These are phyloP conservation scores for Hypoxylon sp. DNA, from an alignment of 2,329 filamentous ascomycete species.

Conservation along the genomic window DNA sequence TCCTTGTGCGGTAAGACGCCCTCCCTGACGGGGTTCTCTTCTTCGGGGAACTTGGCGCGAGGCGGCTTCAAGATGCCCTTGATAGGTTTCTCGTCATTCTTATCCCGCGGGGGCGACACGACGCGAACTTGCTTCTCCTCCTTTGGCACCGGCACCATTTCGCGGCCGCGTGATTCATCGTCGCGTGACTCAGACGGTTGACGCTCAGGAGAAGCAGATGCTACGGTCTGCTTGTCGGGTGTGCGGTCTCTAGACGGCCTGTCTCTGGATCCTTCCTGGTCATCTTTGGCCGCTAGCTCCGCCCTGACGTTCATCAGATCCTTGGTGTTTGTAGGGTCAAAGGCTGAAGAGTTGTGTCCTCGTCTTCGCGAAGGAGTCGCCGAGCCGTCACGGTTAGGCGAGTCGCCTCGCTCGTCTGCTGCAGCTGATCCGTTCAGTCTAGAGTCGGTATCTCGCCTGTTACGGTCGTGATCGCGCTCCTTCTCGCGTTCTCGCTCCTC, in stretches of 20 bases:
- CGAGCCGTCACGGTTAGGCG: slow-evolving; percentile 50
- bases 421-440: slow-evolving; percentile 42
- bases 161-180: slow-evolving; percentile 54
- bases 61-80: slow-evolving; percentile 89
- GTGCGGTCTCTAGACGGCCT: slow-evolving; percentile 27
- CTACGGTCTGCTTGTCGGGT: slow-evolving; percentile 23
- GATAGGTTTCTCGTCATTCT: slow-evolving; percentile 71
- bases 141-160: slow-evolving; percentile 46
- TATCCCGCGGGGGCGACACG: slow-evolving; percentile 73
- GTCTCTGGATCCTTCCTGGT: slow-evolving; percentile 41
- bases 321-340: slow-evolving; percentile 62
- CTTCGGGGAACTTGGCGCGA: slow-evolving; percentile 84
- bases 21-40: slow-evolving; percentile 82
- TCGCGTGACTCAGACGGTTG: slow-evolving; percentile 34
- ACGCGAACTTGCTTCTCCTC: slow-evolving; percentile 67
- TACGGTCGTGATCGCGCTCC: slow-evolving; percentile 40
- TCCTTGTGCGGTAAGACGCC: slow-evolving; percentile 95
- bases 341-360: slow-evolving; percentile 51
- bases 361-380: slow-evolving; percentile 51
- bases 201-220: slow-evolving; percentile 28
- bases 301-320: slow-evolving; percentile 60
- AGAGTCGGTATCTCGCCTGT: slow-evolving; percentile 51
- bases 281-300: slow-evolving; percentile 56
- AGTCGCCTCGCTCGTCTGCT: slow-evolving; percentile 48
- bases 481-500: slow-evolving; percentile 29